Evolutionary conservation across 208 protist genomes (phyloP), one percentile per base, ranked within the genome.

Genomic region (Wallacemonas collosoma): DNA sequence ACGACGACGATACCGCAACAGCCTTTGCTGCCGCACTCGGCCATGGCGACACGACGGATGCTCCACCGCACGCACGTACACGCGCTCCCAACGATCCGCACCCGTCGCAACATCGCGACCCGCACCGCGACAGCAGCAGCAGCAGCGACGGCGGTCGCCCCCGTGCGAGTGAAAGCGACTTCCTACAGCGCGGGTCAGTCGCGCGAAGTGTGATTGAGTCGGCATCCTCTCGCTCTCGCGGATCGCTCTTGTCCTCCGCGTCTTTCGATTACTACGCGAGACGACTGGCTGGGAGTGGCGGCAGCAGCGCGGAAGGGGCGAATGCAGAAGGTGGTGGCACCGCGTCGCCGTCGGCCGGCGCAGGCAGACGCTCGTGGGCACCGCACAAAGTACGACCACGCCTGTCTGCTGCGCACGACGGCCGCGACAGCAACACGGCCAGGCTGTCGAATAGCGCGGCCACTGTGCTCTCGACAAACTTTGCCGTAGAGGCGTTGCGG

Each of bases 401-500:
- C 26, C 26, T 26, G 26, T 26, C 14, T 17, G 53, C 53, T 17
- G 17, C 14, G 53, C 45, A 50, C 45, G 45, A 12, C 45, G 45
- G 45, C 26, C 26, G 26, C 26, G 26, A 26, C 26, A 26, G 26
- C 26, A 26, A 26, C 26, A 26, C 26, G 26, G 26, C 26, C 26
- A 26, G 26, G 26, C 26, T 26, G 26, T 26, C 26, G 26, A 26
- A 26, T 26, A 50, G 45, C 45, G 0, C 45, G 45, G 12, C 45
- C 8, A 50, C 45, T 12, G 12, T 12, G 45, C 45, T 6, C 45
- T 50, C 45, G 45, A 14, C 45, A 50, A 50, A 50, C 26, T 57
- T 57, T 57, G 53, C 53, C 15, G 53, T 57, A n/a, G 53, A 57
- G 45, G 45, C 45, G 45, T 41, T 65, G 60, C 60, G 60, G 12